Conservation (phyloP, 202 grass and related monocot genomes). For the Tripidium arundinaceum region DNA sequence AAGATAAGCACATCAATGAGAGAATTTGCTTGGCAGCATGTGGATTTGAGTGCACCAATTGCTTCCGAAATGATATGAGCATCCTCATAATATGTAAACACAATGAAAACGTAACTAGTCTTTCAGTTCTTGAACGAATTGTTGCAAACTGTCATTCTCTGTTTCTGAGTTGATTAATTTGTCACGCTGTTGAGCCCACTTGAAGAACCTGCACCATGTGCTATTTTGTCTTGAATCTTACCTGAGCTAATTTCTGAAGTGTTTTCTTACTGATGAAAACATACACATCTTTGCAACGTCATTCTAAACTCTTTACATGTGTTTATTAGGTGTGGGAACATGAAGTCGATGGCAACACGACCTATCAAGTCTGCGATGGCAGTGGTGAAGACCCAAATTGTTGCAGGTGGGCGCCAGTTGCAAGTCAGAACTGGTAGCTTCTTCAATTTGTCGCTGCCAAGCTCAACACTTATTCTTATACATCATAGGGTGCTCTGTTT, state of each 20-base stretch:
- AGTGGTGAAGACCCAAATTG: conserved; percentile 87
- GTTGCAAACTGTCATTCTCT: background rate
- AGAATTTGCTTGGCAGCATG: background rate
- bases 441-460: background rate
- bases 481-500: background rate
- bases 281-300: background rate
- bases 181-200: background rate
- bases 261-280: background rate
- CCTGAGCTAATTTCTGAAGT: background rate
- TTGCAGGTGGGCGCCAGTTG: conserved; percentile 42
- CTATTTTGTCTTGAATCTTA: background rate
- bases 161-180: background rate
- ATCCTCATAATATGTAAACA: background rate
- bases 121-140: background rate
- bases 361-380: conserved; percentile 60
- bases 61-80: background rate
- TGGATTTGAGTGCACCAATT: background rate
- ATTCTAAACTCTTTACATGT: background rate
- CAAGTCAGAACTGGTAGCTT: background rate
- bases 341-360: conserved; percentile 27
- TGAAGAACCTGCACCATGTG: background rate
- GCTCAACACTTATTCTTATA: background rate
- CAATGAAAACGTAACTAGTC: background rate
- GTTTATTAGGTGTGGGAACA: conserved; percentile 57
- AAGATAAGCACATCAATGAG: no score